Conservation (phyloP, 2,329 filamentous ascomycete genomes). For the Coniochaeta sp. region DNA sequence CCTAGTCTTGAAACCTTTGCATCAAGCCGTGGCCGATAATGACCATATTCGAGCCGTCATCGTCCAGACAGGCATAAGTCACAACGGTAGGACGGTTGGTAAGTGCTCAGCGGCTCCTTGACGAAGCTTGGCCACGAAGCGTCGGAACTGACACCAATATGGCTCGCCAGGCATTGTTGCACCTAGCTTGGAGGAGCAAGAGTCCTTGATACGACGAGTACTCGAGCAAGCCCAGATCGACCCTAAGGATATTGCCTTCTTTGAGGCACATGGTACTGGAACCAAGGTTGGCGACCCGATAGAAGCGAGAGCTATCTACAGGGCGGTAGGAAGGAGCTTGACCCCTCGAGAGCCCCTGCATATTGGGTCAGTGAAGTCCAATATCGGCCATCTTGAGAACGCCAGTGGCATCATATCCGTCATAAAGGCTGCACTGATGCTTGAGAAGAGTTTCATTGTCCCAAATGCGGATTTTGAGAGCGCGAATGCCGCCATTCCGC, state of each 20-base stretch:
- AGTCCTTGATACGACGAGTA: background rate
- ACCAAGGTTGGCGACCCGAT: slow-evolving; percentile 2
- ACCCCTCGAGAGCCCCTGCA: slow-evolving; percentile 11
- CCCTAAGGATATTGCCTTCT: background rate
- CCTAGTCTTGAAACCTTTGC: slow-evolving; percentile 31
- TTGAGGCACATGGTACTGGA: slow-evolving; percentile 1
- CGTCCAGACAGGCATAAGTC: slow-evolving; percentile 7
- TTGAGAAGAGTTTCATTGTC: slow-evolving; percentile 30
- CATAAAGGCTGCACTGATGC: slow-evolving; percentile 28
- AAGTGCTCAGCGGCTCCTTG: background rate
- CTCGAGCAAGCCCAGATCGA: background rate
- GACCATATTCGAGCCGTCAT: slow-evolving; percentile 8
- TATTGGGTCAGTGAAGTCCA: slow-evolving; percentile 29
- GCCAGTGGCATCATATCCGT: slow-evolving; percentile 23
- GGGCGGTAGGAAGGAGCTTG: background rate
- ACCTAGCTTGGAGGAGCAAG: background rate
- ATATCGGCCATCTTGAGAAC: slow-evolving; percentile 26
- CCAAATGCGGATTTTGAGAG: slow-evolving; percentile 11
- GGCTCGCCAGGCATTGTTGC: background rate
- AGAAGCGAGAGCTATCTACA: background rate
- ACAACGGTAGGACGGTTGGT: slow-evolving; percentile 5
- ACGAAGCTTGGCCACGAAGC: no score
- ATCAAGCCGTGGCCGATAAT: slow-evolving; percentile 10
- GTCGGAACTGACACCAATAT: no score
- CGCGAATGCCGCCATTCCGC: slow-evolving; percentile 25